A percentile compares a stretch with the other conserved stretches of the same genome.
These are phyloP conservation scores for Penicillium sp. DNA, from an alignment of 2,329 filamentous ascomycete species.

Conservation along the genomic window DNA sequence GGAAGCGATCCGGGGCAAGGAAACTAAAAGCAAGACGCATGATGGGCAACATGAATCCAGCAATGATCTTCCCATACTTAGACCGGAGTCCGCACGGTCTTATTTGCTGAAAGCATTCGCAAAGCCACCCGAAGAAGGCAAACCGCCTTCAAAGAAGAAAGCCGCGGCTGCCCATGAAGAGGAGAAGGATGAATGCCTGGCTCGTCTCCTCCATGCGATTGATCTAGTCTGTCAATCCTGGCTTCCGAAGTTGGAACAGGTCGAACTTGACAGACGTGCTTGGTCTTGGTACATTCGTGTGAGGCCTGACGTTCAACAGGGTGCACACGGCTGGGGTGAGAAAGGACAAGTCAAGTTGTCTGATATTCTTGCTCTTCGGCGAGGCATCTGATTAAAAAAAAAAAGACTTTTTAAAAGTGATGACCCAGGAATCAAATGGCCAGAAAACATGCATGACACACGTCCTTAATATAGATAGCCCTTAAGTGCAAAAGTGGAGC, in stretches of 20 bases:
- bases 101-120: slow-evolving; percentile 56
- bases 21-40: slow-evolving; percentile 36
- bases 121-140: slow-evolving; percentile 1
- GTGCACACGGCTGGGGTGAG: slow-evolving; percentile 78
- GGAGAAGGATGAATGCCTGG: slow-evolving; percentile 70
- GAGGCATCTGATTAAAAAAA: slow-evolving; percentile 5
- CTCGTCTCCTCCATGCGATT: slow-evolving; percentile 68
- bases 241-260: slow-evolving; percentile 60
- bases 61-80: slow-evolving; percentile 68
- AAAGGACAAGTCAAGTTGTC: slow-evolving; percentile 69
- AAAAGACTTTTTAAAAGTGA: neutral
- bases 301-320: slow-evolving; percentile 72
- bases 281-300: slow-evolving; percentile 82
- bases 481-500: too few relatives aligned
- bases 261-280: slow-evolving; percentile 72
- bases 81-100: slow-evolving; percentile 66
- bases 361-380: slow-evolving; percentile 57
- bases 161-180: slow-evolving; percentile 54
- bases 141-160: slow-evolving; percentile 39
- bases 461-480: too few relatives aligned
- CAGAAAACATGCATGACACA: neutral
- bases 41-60: slow-evolving; percentile 20
- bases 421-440: neutral
- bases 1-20: slow-evolving; percentile 52
- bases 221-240: slow-evolving; percentile 74